Conservation (phyloP, 805 yeast genomes). For the Ogataea trehalophila region DNA sequence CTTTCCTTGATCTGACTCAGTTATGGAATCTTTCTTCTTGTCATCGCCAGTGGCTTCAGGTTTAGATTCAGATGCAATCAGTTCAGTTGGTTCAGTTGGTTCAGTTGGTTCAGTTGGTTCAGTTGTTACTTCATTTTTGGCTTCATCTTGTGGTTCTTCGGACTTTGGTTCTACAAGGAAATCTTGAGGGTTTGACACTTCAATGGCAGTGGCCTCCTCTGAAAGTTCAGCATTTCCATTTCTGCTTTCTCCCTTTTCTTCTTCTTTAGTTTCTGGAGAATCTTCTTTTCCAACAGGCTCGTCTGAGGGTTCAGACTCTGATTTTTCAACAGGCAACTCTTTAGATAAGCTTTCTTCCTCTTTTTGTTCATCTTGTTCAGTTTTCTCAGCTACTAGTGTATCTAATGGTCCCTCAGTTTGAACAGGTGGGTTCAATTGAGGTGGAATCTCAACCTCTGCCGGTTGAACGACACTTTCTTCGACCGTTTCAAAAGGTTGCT, state of each 20-base stretch:
- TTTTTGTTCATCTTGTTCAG: neutral
- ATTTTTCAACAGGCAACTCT: no score
- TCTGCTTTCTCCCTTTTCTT: neutral
- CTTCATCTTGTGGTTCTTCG: neutral
- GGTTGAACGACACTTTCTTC: no score
- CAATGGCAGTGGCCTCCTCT: constrained; percentile 1
- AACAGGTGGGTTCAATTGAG: no score
- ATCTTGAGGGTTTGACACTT: constrained; percentile 1
- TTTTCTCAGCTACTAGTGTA: neutral
- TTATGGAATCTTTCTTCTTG: neutral
- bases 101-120: neutral
- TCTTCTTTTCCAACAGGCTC: neutral
- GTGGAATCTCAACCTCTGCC: no score
- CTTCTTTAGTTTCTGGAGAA: constrained; percentile 1
- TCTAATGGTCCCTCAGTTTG: no score
- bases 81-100: neutral
- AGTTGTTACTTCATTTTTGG: neutral
- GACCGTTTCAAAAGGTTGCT: no score
- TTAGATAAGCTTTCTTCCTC: neutral
- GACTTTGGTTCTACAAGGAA: neutral
- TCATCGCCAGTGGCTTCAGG: neutral
- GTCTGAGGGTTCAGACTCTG: no score
- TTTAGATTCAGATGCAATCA: neutral
- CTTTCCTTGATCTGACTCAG: neutral
- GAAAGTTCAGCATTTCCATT: neutral